Conservation (phyloP, 2,329 filamentous ascomycete species). For the Colletotrichum magnum region DNA sequence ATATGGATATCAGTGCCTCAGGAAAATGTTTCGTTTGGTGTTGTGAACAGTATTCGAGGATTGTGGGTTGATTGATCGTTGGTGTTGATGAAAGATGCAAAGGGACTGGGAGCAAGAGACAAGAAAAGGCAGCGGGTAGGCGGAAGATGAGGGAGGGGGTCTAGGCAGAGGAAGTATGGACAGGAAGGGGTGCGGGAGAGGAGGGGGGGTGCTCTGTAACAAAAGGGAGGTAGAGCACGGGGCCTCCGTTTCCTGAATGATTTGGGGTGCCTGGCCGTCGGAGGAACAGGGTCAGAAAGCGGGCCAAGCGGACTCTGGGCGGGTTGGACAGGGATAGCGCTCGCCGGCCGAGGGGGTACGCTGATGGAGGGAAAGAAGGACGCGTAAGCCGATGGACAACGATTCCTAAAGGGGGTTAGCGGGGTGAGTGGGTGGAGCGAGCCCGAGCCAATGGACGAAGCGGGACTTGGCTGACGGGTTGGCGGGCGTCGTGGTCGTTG, state of each 20-base stretch:
- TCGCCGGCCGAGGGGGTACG: slow-evolving; percentile 11
- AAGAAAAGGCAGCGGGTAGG: slow-evolving; percentile 29
- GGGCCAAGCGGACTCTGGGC: slow-evolving; percentile 37
- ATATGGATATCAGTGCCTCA: slow-evolving; percentile 25
- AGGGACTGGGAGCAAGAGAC: neutral
- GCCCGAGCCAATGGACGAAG: slow-evolving; percentile 1
- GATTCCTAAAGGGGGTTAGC: slow-evolving; percentile 27
- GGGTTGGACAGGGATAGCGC: slow-evolving; percentile 34
- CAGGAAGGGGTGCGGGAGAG: neutral
- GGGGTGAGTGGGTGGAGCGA: neutral
- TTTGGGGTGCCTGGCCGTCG: slow-evolving; percentile 37
- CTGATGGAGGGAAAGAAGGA: slow-evolving; percentile 32
- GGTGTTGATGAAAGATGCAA: slow-evolving; percentile 9
- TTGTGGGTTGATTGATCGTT: slow-evolving; percentile 34
- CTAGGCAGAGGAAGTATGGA: slow-evolving; percentile 32
- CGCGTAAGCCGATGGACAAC: slow-evolving; percentile 40
- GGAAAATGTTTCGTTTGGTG: slow-evolving; percentile 28
- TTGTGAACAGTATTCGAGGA: slow-evolving; percentile 1
- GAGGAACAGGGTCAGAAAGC: slow-evolving; percentile 30
- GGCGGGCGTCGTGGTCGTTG: neutral
- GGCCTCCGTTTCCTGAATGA: slow-evolving; percentile 37
- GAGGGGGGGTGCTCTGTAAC: slow-evolving; percentile 25
- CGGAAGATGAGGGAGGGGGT: slow-evolving; percentile 17
- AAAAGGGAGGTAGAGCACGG: slow-evolving; percentile 26
- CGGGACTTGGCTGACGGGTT: slow-evolving; percentile 14